These are phyloP conservation scores for Populus pruinosa DNA, from an alignment of 345 rosid species.

Conservation along the genomic window DNA sequence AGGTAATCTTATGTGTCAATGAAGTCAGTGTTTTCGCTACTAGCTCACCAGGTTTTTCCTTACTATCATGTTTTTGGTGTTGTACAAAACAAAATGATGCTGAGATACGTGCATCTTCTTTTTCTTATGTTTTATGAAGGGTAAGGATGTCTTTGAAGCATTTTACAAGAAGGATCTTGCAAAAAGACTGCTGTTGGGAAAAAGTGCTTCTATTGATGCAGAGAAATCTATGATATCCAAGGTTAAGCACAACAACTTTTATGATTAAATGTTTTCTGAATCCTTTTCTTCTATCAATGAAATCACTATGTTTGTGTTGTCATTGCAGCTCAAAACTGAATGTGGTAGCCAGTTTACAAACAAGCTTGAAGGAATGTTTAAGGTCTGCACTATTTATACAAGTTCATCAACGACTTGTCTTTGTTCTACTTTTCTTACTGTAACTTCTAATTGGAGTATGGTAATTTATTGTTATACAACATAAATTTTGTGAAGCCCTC, in stretches of 20 bases:
- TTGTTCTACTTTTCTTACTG: not conserved
- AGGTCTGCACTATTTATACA: conserved; percentile 44
- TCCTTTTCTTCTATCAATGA: not conserved
- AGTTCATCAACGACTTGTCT: not conserved
- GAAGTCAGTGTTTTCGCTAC: conserved; percentile 9
- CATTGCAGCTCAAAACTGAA: conserved; percentile 88
- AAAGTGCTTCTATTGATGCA: conserved; percentile 98
- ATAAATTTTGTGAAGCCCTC: not conserved
- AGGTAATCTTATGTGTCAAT: conserved; percentile 41
- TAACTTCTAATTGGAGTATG: not conserved
- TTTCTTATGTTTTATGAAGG: conserved; percentile 38
- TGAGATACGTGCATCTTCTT: conserved; percentile 11
- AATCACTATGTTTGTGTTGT: conserved; percentile 26
- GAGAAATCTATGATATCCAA: conserved; percentile 99
- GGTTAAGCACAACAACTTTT: conserved; percentile 32
- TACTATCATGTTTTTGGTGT: not conserved
- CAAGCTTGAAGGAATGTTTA: conserved; percentile 99
- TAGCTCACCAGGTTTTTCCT: not conserved
- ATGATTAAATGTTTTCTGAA: not conserved
- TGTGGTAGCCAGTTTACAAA: conserved; percentile 98
- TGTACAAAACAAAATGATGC: conserved; percentile 9
- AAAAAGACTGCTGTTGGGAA: conserved; percentile 84
- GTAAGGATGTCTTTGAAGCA: conserved; percentile 97
- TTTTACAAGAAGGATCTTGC: conserved; percentile 99
- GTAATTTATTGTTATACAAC: not conserved